Evolutionary conservation across 2,329 filamentous ascomycete genomes (phyloP), one percentile per base, ranked within the genome.

Genomic region (Fusarium sambucinum): DNA sequence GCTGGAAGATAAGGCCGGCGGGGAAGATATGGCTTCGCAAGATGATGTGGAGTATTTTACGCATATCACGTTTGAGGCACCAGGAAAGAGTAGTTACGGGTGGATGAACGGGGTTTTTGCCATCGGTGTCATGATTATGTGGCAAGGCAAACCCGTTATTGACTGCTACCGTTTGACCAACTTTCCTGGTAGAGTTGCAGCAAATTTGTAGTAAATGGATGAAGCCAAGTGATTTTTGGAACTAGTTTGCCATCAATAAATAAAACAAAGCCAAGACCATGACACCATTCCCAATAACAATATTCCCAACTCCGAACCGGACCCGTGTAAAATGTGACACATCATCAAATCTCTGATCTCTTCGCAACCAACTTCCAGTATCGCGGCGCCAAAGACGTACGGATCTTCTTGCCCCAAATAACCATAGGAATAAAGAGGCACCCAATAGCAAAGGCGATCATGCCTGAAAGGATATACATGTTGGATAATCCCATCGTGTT

Each of bases 401-500:
- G 73, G 4, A 75, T 70, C 38, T 33, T 67, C 64, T 79, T 79
- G 7, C 77, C 77, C 70, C 72, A 78, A 41, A 78, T 71, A 1
- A 75, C 69, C 63, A 78, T 68, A 0, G 76, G 77, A 1, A 78
- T 45, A 4, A 70, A 75, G 0, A 78, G 52, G 1, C 72, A 45
- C 0, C 64, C 70, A 12, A 79, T 63, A 1, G 37, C 46, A 16
- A 77, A 66, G 3, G 73, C 62, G 16, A 78, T 56, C 17, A 45
- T 60, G 0, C 70, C 76, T 6, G 58, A 60, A 2, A 74, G 41
- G 11, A 77, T 74, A 19, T 72, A 77, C 66, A 79, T 75, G 21
- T 74, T 73, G 1, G 55, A 65, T 2, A 79, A 53, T 4, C 77
- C 73, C 75, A 79, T 77, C 0, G 29, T 62, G 2, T 59, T 59